Evolutionary conservation across 768 basidiomycete species (phyloP).

Genomic region (Gelatoporia subvermispora): DNA sequence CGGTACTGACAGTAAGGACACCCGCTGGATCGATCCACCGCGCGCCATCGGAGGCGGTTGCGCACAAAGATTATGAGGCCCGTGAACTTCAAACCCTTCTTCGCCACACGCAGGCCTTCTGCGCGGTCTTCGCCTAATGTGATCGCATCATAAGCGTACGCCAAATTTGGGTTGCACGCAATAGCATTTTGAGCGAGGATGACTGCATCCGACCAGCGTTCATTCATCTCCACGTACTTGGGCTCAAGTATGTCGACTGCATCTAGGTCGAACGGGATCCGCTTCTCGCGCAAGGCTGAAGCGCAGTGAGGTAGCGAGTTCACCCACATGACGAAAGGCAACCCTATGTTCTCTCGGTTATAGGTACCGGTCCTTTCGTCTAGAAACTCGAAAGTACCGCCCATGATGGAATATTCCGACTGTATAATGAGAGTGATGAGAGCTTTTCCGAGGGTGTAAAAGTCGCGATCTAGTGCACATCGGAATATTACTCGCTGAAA

Average conservation of each 20-base stretch:
- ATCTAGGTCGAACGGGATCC: slow-evolving; percentile 40
- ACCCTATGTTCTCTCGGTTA: slow-evolving; percentile 41
- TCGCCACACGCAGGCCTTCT: slow-evolving; percentile 54
- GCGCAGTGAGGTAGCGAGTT: slow-evolving; percentile 61
- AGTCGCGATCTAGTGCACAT: slow-evolving; percentile 40
- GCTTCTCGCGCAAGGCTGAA: slow-evolving; percentile 43
- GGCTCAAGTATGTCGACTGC: slow-evolving; percentile 62
- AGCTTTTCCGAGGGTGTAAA: slow-evolving; percentile 46
- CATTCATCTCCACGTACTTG: slow-evolving; percentile 50
- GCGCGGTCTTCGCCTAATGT: slow-evolving; percentile 43
- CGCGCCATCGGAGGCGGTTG: slow-evolving; percentile 54
- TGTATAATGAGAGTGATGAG: slow-evolving; percentile 46
- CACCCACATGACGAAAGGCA: slow-evolving; percentile 56
- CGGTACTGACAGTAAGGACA: slow-evolving; percentile 44
- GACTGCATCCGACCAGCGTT: slow-evolving; percentile 44
- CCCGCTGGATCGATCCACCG: slow-evolving; percentile 58
- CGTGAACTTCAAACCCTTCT: slow-evolving; percentile 61
- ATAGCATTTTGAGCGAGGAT: slow-evolving; percentile 42
- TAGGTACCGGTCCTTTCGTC: slow-evolving; percentile 35
- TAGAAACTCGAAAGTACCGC: slow-evolving; percentile 46
- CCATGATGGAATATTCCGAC: slow-evolving; percentile 57
- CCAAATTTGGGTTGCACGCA: slow-evolving; percentile 50
- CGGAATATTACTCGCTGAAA: slow-evolving; percentile 52
- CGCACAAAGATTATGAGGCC: slow-evolving; percentile 50
- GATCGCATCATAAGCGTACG: slow-evolving; percentile 63